Evolutionary conservation across 2,329 filamentous ascomycete species (phyloP), one percentile per base, ranked within the genome.

Genomic region (Dendryphion nanum): DNA sequence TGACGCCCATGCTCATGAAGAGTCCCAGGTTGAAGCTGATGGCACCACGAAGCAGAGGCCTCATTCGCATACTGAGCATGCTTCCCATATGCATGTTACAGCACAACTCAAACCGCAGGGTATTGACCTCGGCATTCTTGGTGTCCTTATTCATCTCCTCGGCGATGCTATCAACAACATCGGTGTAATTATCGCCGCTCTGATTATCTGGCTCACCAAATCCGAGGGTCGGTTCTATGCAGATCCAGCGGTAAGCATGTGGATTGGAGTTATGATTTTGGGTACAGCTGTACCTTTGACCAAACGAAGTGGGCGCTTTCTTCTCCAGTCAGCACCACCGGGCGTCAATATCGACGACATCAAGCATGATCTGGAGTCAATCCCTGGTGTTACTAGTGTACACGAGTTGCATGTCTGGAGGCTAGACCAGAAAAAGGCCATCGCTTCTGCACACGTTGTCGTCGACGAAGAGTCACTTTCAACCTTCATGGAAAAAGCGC

Each of bases 341-440:
- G 80, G 77, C 1, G 72, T 88, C 3, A 71, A 78, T 3, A 53
- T 81, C 0, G 73, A 75, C 0, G 79, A 87, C 40, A 73, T 89
- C 31, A 80, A 79, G 51, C 77, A 84, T 42, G 84, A 88, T 47
- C 69, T 89, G 1, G 81, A 86, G 55, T 78, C 74, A 63, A 81
- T 88, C 23, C 75, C 79, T 0, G 84, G 83, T 1, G 74, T 89
- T 14, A 60, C 78, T 15, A 81, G 81, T 0, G 74, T 89, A 12
- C 83, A 88, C 47, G 83, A 89, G 50, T 70, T 89, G 13, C 84
- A 87, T 49, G 77, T 88, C 44, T 89, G 86, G 85, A 75, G 80
- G 2, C 72, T 89, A 3, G 80, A 85, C 54, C 83, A 90, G 63
- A 73, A 73, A 35, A 87, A 86, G 53, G 72, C 78, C 4, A 73